Conservation (phyloP, 2,329 filamentous ascomycete genomes). For the Ophiostoma triangulosporum region DNA sequence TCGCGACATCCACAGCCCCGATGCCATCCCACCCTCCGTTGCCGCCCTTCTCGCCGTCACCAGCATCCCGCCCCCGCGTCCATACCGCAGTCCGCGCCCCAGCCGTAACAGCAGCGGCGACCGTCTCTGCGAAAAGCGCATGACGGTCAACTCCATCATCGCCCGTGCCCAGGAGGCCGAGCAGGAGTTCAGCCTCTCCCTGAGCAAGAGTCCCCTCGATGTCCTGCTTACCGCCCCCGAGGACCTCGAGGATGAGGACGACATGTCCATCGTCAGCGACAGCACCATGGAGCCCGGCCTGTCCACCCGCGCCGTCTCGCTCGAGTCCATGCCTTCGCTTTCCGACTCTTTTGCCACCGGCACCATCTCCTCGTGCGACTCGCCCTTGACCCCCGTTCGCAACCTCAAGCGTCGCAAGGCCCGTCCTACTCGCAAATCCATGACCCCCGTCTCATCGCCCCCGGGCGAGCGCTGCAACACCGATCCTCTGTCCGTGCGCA, state of each 20-base stretch:
- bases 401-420: slow-evolving; percentile 25
- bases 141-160: slow-evolving; percentile 45
- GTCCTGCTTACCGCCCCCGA: slow-evolving; percentile 47
- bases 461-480: slow-evolving; percentile 33
- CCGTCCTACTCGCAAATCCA: slow-evolving; percentile 31
- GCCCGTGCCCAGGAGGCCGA: slow-evolving; percentile 40
- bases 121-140: slow-evolving; percentile 19
- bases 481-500: slow-evolving; percentile 33
- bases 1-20: slow-evolving; percentile 34
- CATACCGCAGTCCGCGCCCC: not conserved
- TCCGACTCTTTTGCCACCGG: slow-evolving; percentile 40
- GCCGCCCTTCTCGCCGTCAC: slow-evolving; percentile 49
- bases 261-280: slow-evolving; percentile 15
- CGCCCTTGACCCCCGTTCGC: slow-evolving; percentile 29
- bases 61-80: slow-evolving; percentile 39
- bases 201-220: slow-evolving; percentile 43
- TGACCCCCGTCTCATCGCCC: slow-evolving; percentile 44
- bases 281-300: slow-evolving; percentile 33
- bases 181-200: slow-evolving; percentile 42
- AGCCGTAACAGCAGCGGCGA: not conserved
- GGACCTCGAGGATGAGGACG: slow-evolving; percentile 38
- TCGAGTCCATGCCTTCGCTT: slow-evolving; percentile 49
- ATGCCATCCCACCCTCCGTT: slow-evolving; percentile 44
- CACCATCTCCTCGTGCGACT: slow-evolving; percentile 28
- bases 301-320: slow-evolving; percentile 42